Percentiles rank a stretch among this genome's conserved stretches.
Evolutionary conservation across 768 basidiomycete genomes (phyloP).

Genomic region (Lepiota venenata): DNA sequence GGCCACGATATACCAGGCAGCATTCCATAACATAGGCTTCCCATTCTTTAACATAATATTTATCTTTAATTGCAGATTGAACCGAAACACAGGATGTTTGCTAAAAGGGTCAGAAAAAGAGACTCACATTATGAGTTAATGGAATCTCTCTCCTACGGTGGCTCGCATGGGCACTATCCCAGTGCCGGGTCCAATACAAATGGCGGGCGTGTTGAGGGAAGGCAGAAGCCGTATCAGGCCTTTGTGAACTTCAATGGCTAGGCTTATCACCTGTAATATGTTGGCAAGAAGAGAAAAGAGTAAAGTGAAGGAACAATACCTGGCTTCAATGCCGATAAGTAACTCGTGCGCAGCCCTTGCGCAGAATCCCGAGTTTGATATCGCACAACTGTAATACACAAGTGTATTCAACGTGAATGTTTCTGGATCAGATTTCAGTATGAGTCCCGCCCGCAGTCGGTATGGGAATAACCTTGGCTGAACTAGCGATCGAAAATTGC

Average conservation of each 20-base stretch:
- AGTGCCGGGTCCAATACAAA: slow-evolving; percentile 93
- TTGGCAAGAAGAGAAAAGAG: background rate
- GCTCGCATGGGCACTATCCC: slow-evolving; percentile 93
- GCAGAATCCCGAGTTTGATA: slow-evolving; percentile 79
- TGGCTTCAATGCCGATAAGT: slow-evolving; percentile 56
- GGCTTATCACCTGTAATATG: slow-evolving; percentile 44
- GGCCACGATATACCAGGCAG: slow-evolving; percentile 63
- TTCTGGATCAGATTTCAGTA: slow-evolving; percentile 17
- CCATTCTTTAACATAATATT: slow-evolving; percentile 81
- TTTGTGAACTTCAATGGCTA: slow-evolving; percentile 62
- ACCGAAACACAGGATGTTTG: slow-evolving; percentile 87
- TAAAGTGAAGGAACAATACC: slow-evolving; percentile 37
- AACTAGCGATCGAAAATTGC: slow-evolving; percentile 92
- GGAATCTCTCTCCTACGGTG: slow-evolving; percentile 73
- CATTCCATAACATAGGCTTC: slow-evolving; percentile 35
- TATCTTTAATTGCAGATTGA: slow-evolving; percentile 75
- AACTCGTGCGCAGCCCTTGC: slow-evolving; percentile 85
- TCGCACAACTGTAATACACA: slow-evolving; percentile 89
- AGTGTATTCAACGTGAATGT: slow-evolving; percentile 70
- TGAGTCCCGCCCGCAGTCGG: background rate
- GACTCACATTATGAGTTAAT: slow-evolving; percentile 50
- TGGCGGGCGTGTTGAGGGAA: slow-evolving; percentile 56
- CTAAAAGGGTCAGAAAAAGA: slow-evolving; percentile 21
- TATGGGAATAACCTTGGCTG: slow-evolving; percentile 45
- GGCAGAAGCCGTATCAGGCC: slow-evolving; percentile 61